Evolutionary conservation across 495 filamentous ascomycete species (phyloP), one percentile per base, ranked within the genome.

Genomic region (Penicillium pancosmium): DNA sequence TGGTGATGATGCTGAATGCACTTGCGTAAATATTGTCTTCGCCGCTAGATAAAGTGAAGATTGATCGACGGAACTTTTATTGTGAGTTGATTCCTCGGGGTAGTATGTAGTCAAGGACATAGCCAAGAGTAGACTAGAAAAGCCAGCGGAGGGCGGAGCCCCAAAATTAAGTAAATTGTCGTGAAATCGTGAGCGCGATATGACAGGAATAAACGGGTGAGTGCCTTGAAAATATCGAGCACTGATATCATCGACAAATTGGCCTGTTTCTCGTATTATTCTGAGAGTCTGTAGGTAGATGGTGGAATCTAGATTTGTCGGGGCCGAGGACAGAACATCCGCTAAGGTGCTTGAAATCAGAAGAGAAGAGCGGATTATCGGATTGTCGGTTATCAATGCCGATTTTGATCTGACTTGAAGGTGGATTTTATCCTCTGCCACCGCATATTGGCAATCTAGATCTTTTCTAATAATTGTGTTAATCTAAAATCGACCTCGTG

Each of bases 1-100:
- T 2, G 66, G 61, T 7, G 62, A 55, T 19, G 61, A 56, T 13
- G 65, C 61, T 25, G 63, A 64, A 52, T 73, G 72, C 7, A 66
- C 63, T 54, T 78, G 73, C 5, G 72, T 65, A 19, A 74, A 68
- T 7, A 79, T 59, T 7, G 70, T 66, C 50, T 68, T 75, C 10
- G 68, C 63, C 4, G 71, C 54, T 8, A 75, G 48, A 66, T 79
- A 73, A 0, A 79, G 52, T 31, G 27, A 31, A 31, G 8, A 31
- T 31, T 31, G 27, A 31, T 31, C 6, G 27, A 31, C 5, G 5
- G 27, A 31, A 9, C 4, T 31, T 31, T 31, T 9, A 9, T 31
- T 9, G 8, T 31, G 27, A 4, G 6, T 9, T 4, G 68, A 59
- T 35, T 62, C 55, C 10, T 50, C 51, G 23, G 52, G 48, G 31